These are phyloP conservation scores for Fusarium miscanthi DNA, from an alignment of 2,329 filamentous ascomycete species.

Conservation along the genomic window DNA sequence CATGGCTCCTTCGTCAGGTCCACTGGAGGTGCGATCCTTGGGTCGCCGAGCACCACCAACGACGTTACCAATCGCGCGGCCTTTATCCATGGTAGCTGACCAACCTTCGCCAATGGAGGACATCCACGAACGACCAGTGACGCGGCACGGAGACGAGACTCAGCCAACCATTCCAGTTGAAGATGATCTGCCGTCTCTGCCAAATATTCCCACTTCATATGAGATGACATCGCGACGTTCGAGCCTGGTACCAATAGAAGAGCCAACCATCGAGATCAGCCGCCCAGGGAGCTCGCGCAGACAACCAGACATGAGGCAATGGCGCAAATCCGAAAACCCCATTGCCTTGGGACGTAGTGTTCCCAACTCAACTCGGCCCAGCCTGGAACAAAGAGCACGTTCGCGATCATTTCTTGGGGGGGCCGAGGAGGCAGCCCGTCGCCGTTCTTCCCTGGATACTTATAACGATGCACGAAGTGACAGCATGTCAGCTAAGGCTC, in stretches of 20 bases:
- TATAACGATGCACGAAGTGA: slow-evolving; percentile 42
- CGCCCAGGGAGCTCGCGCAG: slow-evolving; percentile 44
- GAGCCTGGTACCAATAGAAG: slow-evolving; percentile 34
- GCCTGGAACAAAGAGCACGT: slow-evolving; percentile 33
- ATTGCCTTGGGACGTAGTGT: slow-evolving; percentile 20
- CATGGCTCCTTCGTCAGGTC: slow-evolving; percentile 24
- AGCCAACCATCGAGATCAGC: slow-evolving; percentile 30
- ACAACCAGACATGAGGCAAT: slow-evolving; percentile 48
- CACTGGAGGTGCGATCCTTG: slow-evolving; percentile 30
- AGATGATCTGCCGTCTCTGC: slow-evolving; percentile 31
- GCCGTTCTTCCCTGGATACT: slow-evolving; percentile 50
- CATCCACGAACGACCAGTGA: slow-evolving; percentile 47
- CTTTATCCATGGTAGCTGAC: slow-evolving; percentile 66
- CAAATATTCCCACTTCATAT: slow-evolving; percentile 17
- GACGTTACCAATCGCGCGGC: slow-evolving; percentile 60
- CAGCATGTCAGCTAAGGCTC: slow-evolving; percentile 33
- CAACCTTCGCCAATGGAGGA: slow-evolving; percentile 57
- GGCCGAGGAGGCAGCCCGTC: slow-evolving; percentile 37
- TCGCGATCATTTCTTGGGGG: slow-evolving; percentile 35
- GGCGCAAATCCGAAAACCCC: slow-evolving; percentile 43
- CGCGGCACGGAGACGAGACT: slow-evolving; percentile 43
- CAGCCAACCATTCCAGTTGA: slow-evolving; percentile 13
- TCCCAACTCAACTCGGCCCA: slow-evolving; percentile 23
- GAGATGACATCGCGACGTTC: slow-evolving; percentile 40
- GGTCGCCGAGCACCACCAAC: slow-evolving; percentile 54